A percentile compares a stretch with the other conserved stretches of the same genome.
Conservation (phyloP, 2,329 filamentous ascomycete genomes). For the Fusarium begoniae region DNA sequence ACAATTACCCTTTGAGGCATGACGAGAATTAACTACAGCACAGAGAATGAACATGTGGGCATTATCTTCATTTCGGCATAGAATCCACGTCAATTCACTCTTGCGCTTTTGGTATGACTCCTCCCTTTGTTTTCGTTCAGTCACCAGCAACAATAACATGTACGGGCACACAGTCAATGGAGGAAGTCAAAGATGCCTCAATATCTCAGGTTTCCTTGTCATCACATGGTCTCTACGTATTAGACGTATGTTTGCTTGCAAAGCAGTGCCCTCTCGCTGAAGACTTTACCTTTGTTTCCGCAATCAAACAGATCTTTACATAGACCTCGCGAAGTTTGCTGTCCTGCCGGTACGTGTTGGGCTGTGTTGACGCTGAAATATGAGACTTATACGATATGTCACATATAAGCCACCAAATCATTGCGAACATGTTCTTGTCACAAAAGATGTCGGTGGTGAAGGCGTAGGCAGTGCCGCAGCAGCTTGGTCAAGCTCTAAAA, state of each 20-base stretch:
- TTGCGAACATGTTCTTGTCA: neutral
- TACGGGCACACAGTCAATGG: too few species aligned
- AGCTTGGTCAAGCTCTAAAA: neutral
- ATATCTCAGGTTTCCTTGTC: neutral
- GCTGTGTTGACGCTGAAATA: neutral
- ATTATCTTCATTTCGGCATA: rapidly evolving
- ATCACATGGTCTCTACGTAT: neutral
- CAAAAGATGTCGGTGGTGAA: neutral
- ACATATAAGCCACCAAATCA: neutral
- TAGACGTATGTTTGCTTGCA: neutral
- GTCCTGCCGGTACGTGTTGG: neutral
- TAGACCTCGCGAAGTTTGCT: neutral
- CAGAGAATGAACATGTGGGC: neutral
- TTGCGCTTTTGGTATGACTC: neutral
- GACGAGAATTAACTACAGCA: neutral
- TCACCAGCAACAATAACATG: neutral
- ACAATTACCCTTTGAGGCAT: neutral
- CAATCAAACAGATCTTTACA: neutral
- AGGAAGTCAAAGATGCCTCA: too few species aligned
- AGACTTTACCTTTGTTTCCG: neutral
- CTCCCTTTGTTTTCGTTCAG: neutral
- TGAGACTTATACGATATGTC: rapidly evolving
- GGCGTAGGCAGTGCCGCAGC: neutral
- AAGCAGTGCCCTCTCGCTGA: neutral
- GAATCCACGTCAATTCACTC: neutral